phyloP scores from a whole-genome alignment of 2,329 filamentous ascomycete species.

The Fusarium vanettenii region DNA sequence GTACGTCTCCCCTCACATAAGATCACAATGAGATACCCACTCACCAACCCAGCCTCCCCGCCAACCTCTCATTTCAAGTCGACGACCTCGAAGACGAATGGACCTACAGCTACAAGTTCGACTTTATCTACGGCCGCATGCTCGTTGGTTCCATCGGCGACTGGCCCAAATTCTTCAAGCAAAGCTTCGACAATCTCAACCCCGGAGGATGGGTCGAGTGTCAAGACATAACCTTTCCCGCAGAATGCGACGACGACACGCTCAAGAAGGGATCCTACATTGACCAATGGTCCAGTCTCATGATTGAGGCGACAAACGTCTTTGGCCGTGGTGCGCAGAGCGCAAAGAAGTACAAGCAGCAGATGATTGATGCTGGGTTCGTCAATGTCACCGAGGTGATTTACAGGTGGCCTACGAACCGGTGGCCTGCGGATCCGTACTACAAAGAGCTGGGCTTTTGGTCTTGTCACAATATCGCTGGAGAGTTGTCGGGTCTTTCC shows the following conservation, averaged over 20 bases:
- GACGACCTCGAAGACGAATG: constrained; percentile 57
- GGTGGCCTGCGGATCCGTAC: constrained; percentile 63
- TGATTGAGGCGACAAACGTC: constrained; percentile 46
- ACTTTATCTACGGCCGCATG: constrained; percentile 55
- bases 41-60: constrained; percentile 52
- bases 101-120: constrained; percentile 53
- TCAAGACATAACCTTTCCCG: constrained; percentile 55
- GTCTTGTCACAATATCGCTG: constrained; percentile 48
- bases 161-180: constrained; percentile 51
- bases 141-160: constrained; percentile 51
- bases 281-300: constrained; percentile 42
- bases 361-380: constrained; percentile 65
- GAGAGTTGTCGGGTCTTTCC: constrained; percentile 51
- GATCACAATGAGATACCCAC: background rate
- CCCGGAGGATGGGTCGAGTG: constrained; percentile 59
- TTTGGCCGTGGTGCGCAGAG: constrained; percentile 48
- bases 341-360: constrained; percentile 45
- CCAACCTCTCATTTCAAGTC: constrained; percentile 61
- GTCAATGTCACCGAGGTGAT: constrained; percentile 60
- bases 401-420: constrained; percentile 62
- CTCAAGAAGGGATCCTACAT: constrained; percentile 44
- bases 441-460: constrained; percentile 62
- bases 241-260: constrained; percentile 56
- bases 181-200: constrained; percentile 51
- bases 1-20: constrained; percentile 30